These are phyloP conservation scores for Blastobotrys chiropterorum DNA, from an alignment of 805 yeast species.

Conservation along the genomic window DNA sequence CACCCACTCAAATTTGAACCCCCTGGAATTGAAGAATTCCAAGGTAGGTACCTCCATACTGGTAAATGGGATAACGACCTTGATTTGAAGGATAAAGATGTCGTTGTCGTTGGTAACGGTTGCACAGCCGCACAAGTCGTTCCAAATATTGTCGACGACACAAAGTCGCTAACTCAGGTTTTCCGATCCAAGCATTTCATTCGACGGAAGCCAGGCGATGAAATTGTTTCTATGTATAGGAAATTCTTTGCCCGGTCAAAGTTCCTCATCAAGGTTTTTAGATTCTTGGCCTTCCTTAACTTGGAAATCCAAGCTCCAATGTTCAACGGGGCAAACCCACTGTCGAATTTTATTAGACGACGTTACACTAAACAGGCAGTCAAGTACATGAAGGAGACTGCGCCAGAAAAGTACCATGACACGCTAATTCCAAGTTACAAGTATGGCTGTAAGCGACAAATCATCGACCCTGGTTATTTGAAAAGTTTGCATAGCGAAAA, in stretches of 20 bases:
- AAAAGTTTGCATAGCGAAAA: slow-evolving; percentile 11
- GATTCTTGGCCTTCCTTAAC: slow-evolving; percentile 11
- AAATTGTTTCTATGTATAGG: background rate
- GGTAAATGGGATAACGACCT: slow-evolving; percentile 16
- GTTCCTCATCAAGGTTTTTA: slow-evolving; percentile 3
- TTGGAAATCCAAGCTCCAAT: slow-evolving; percentile 12
- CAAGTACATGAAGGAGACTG: slow-evolving; percentile 7
- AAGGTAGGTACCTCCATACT: slow-evolving; percentile 15
- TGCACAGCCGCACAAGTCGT: slow-evolving; percentile 15
- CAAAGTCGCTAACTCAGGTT: slow-evolving; percentile 13
- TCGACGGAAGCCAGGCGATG: background rate
- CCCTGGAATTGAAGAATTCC: slow-evolving; percentile 12
- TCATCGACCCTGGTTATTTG: slow-evolving; percentile 10
- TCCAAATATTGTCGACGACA: slow-evolving; percentile 9
- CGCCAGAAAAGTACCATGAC: slow-evolving; percentile 16
- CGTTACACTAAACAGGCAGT: slow-evolving; percentile 6
- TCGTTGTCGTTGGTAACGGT: slow-evolving; percentile 13
- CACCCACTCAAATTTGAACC: slow-evolving; percentile 11
- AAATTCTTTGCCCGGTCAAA: slow-evolving; percentile 2
- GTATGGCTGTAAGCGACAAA: slow-evolving; percentile 14
- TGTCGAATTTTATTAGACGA: slow-evolving; percentile 6
- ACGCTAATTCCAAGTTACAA: slow-evolving; percentile 7
- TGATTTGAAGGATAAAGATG: slow-evolving; percentile 11
- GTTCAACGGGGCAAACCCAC: slow-evolving; percentile 10
- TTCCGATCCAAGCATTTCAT: slow-evolving; percentile 11